Conservation (phyloP, 2,329 filamentous ascomycete species). For the Aspergillus neoniger region DNA sequence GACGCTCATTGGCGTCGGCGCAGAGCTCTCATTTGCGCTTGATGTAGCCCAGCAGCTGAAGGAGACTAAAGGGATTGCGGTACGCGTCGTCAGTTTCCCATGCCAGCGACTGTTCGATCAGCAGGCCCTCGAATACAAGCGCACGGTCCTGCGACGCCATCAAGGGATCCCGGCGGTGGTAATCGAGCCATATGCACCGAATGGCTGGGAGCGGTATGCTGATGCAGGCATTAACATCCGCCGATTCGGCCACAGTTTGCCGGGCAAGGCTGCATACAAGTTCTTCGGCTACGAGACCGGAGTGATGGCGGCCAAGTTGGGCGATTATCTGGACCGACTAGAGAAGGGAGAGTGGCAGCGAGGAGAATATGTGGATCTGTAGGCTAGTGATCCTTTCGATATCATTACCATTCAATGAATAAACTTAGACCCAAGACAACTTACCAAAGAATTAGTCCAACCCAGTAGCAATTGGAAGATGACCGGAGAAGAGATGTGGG, state of each 20-base stretch:
- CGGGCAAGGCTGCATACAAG: constrained; percentile 22
- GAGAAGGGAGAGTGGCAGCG: constrained; percentile 11
- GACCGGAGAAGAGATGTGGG: background rate
- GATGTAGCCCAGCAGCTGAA: constrained; percentile 47
- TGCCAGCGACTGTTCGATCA: constrained; percentile 54
- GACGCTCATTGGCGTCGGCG: constrained; percentile 54
- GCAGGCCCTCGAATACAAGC: constrained; percentile 50
- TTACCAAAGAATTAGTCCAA: too few species aligned
- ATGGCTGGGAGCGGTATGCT: constrained; percentile 57
- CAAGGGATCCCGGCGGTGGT: constrained; percentile 46
- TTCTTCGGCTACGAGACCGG: constrained; percentile 20
- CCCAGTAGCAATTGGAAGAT: background rate
- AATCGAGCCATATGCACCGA: constrained; percentile 53
- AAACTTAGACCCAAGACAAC: too few species aligned
- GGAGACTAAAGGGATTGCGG: constrained; percentile 37
- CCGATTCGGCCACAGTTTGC: constrained; percentile 19
- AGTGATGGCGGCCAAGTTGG: constrained; percentile 14
- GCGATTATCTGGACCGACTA: constrained; percentile 10
- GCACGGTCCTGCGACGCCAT: constrained; percentile 43
- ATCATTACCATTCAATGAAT: background rate
- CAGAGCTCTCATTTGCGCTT: constrained; percentile 52
- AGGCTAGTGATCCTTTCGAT: background rate
- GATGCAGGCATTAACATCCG: constrained; percentile 31
- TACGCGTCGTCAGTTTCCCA: constrained; percentile 54
- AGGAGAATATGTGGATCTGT: constrained; percentile 20